phyloP scores from a whole-genome alignment of 148 eudicot genomes.

The Polygonum aviculare region DNA sequence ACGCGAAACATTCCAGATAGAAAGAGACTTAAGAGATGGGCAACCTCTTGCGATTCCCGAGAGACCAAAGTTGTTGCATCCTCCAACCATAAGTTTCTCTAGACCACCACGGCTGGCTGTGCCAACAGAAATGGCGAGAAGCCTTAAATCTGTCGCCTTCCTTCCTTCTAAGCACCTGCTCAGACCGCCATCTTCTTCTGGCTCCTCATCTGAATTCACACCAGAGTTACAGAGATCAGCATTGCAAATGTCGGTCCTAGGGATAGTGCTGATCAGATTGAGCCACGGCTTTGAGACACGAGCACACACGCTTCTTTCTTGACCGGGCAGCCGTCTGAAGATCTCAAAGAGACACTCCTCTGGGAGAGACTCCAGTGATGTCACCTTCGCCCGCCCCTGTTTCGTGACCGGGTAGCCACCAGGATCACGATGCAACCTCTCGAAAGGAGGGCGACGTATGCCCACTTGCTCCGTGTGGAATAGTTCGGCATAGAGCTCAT shows the following conservation, averaged over 20 bases:
- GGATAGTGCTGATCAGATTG: conserved; percentile 39
- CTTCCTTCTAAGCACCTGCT: conserved; percentile 72
- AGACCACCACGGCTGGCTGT: conserved; percentile 81
- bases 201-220: conserved; percentile 27
- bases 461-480: conserved; percentile 3
- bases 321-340: conserved; percentile 61
- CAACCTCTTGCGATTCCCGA: conserved; percentile 67
- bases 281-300: conserved; percentile 95
- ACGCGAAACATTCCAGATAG: conserved; percentile 57
- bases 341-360: conserved; percentile 89
- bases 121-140: conserved; percentile 83
- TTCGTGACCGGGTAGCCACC: conserved; percentile 21
- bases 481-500: conserved; percentile 32
- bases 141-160: conserved; percentile 79
- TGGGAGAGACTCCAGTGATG: conserved; percentile 65
- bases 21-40: conserved; percentile 58
- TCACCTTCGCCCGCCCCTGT: conserved; percentile 23
- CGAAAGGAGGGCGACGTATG: conserved; percentile 35
- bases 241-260: conserved; percentile 36
- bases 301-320: conserved; percentile 61
- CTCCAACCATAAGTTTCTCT: conserved; percentile 70
- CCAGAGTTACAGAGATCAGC: conserved; percentile 15
- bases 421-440: conserved; percentile 29
- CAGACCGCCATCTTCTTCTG: conserved; percentile 47
- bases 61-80: conserved; percentile 48